Conservation (phyloP, 164 flowering plant genomes). For the Magnolia sinica region DNA sequence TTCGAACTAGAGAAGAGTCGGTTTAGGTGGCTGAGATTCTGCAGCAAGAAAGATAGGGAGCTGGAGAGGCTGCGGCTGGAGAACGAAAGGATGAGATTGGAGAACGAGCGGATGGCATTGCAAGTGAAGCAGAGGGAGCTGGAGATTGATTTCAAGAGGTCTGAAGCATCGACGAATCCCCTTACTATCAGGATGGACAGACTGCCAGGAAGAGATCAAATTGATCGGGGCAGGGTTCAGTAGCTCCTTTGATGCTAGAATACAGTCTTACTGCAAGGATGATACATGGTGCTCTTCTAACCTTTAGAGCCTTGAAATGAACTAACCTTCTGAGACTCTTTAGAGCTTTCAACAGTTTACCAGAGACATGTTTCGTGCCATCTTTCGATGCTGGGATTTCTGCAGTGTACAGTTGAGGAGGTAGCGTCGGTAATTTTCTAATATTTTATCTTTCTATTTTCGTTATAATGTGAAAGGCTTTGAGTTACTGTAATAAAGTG, state of each 20-base stretch:
- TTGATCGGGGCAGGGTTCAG: slow-evolving; percentile 27
- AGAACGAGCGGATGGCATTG: slow-evolving; percentile 46
- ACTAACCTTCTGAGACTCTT: background rate
- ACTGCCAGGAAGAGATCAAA: slow-evolving; percentile 30
- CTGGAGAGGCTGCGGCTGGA: slow-evolving; percentile 54
- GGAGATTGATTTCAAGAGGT: slow-evolving; percentile 26
- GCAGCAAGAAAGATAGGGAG: slow-evolving; percentile 56
- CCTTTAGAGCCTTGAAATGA: background rate
- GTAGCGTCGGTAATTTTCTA: no score
- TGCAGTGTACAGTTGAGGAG: slow-evolving; percentile 11
- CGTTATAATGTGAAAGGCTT: background rate
- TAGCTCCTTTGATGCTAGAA: slow-evolving; percentile 9
- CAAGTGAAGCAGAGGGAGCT: slow-evolving; percentile 41
- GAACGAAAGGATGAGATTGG: slow-evolving; percentile 51
- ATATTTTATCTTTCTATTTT: background rate
- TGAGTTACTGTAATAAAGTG: slow-evolving; percentile 1
- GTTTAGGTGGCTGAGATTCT: slow-evolving; percentile 52
- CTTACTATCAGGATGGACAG: slow-evolving; percentile 19
- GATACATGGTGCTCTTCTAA: slow-evolving; percentile 2
- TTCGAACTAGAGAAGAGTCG: slow-evolving; percentile 50
- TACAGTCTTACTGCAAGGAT: slow-evolving; percentile 3
- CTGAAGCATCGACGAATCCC: slow-evolving; percentile 18
- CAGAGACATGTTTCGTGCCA: background rate
- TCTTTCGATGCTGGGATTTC: background rate
- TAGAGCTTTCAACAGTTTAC: background rate